Percentiles rank a stretch among this genome's conserved stretches.
These are phyloP conservation scores for Pseudogymnoascus sp. DNA, from an alignment of 2,329 filamentous ascomycete genomes.

Conservation along the genomic window DNA sequence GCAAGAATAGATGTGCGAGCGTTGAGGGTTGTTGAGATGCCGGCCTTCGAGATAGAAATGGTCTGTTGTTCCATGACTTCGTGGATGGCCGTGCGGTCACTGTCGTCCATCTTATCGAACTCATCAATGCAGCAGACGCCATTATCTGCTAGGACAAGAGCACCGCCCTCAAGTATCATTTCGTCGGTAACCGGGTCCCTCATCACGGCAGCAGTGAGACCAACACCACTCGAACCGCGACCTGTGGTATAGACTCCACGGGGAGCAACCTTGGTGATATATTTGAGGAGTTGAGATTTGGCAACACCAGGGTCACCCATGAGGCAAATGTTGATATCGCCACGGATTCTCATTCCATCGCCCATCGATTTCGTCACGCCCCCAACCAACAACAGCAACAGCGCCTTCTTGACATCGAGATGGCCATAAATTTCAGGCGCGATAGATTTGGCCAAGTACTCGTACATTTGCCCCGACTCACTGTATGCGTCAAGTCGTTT, in stretches of 20 bases:
- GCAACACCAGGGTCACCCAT: slow-evolving; percentile 99
- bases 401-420: slow-evolving; percentile 93
- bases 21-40: slow-evolving; percentile 94
- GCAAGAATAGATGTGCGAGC: slow-evolving; percentile 92
- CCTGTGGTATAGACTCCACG: slow-evolving; percentile 76
- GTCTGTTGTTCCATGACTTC: slow-evolving; percentile 87
- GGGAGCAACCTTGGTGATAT: slow-evolving; percentile 95
- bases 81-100: slow-evolving; percentile 70
- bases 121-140: slow-evolving; percentile 80
- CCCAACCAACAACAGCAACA: slow-evolving; percentile 89
- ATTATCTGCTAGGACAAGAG: slow-evolving; percentile 69
- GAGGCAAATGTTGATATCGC: slow-evolving; percentile 95
- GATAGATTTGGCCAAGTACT: slow-evolving; percentile 90
- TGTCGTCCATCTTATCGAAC: slow-evolving; percentile 79
- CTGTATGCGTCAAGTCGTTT: slow-evolving; percentile 78
- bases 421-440: slow-evolving; percentile 96
- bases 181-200: slow-evolving; percentile 72
- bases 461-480: slow-evolving; percentile 84
- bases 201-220: slow-evolving; percentile 73
- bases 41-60: slow-evolving; percentile 78
- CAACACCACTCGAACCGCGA: slow-evolving; percentile 71
- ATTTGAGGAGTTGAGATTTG: slow-evolving; percentile 96
- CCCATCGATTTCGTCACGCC: slow-evolving; percentile 95
- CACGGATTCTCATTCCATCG: slow-evolving; percentile 97
- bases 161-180: slow-evolving; percentile 71